These are phyloP conservation scores for Hamamelis virginiana DNA, from an alignment of 164 flowering plant species.

Conservation along the genomic window DNA sequence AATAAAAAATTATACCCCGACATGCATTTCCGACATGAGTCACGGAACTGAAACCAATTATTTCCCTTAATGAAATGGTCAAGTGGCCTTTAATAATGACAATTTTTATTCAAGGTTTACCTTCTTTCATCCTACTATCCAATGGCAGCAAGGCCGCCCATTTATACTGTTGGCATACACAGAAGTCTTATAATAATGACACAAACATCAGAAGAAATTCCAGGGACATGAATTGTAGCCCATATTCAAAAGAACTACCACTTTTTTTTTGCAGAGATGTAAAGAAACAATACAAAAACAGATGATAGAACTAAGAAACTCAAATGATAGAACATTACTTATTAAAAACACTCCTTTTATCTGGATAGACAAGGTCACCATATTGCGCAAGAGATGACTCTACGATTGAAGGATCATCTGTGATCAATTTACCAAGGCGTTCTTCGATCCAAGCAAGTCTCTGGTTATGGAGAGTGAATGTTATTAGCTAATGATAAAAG, in stretches of 20 bases:
- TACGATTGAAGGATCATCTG: conserved; percentile 75
- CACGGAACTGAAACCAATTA: not conserved
- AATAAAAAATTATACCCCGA: not conserved
- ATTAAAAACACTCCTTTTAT: conserved; percentile 55
- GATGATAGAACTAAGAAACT: not conserved
- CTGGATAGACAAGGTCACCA: conserved; percentile 80
- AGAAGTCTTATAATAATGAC: not conserved
- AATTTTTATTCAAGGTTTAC: too few relatives aligned
- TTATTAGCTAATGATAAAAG: conserved; percentile 4
- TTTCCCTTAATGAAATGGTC: not conserved
- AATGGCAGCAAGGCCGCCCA: too few relatives aligned
- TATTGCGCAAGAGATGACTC: conserved; percentile 69
- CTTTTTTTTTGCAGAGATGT: not conserved
- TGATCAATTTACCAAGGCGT: conserved; percentile 68
- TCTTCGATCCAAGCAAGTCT: conserved; percentile 73
- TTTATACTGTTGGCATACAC: too few relatives aligned
- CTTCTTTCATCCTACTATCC: too few relatives aligned
- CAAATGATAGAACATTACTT: conserved; percentile 39
- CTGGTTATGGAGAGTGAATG: conserved; percentile 33
- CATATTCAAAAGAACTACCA: too few relatives aligned
- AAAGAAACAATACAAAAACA: not conserved
- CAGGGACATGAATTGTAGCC: too few relatives aligned
- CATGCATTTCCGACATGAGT: not conserved
- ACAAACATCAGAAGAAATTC: not conserved
- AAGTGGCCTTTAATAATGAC: too few relatives aligned